phyloP scores from a whole-genome alignment of 768 basidiomycete genomes.

The Hemileccinum rubropunctum region DNA sequence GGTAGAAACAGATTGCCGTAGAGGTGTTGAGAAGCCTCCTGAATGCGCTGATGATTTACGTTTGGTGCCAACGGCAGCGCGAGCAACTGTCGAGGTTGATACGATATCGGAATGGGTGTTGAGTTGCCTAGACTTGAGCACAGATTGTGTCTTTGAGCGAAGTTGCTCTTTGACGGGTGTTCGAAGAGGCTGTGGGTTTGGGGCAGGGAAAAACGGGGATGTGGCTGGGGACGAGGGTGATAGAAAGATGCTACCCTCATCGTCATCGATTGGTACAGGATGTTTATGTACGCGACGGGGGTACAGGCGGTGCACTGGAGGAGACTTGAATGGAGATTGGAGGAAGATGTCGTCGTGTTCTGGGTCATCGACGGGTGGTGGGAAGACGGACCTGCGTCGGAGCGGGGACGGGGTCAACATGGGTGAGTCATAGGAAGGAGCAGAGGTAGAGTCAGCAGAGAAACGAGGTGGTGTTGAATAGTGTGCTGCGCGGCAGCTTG shows the following conservation, averaged over 20 bases:
- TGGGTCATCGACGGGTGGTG: slow-evolving; percentile 22
- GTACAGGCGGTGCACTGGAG: slow-evolving; percentile 42
- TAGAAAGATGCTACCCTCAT: slow-evolving; percentile 58
- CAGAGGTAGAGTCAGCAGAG: slow-evolving; percentile 16
- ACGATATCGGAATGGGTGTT: slow-evolving; percentile 18
- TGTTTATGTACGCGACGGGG: slow-evolving; percentile 40
- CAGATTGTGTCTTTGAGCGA: slow-evolving; percentile 38
- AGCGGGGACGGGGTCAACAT: slow-evolving; percentile 68
- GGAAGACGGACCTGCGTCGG: slow-evolving; percentile 43
- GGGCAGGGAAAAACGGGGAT: slow-evolving; percentile 42
- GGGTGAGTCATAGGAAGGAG: slow-evolving; percentile 47
- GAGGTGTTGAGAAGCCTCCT: slow-evolving; percentile 54
- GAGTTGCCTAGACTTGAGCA: slow-evolving; percentile 36
- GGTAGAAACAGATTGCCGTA: slow-evolving; percentile 44
- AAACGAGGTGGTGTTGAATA: slow-evolving; percentile 36
- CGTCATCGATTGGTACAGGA: slow-evolving; percentile 42
- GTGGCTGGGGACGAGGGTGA: slow-evolving; percentile 42
- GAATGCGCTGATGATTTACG: slow-evolving; percentile 53
- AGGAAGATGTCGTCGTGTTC: slow-evolving; percentile 53
- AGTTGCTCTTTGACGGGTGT: slow-evolving; percentile 59
- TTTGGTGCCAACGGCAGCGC: slow-evolving; percentile 54
- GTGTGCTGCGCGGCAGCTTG: slow-evolving; percentile 32
- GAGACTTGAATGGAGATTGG: slow-evolving; percentile 50
- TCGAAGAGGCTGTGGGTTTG: slow-evolving; percentile 49
- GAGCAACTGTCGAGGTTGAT: slow-evolving; percentile 18